Evolutionary conservation across 2,329 filamentous ascomycete species (phyloP).

Genomic region (Aaosphaeria pasadenensis): DNA sequence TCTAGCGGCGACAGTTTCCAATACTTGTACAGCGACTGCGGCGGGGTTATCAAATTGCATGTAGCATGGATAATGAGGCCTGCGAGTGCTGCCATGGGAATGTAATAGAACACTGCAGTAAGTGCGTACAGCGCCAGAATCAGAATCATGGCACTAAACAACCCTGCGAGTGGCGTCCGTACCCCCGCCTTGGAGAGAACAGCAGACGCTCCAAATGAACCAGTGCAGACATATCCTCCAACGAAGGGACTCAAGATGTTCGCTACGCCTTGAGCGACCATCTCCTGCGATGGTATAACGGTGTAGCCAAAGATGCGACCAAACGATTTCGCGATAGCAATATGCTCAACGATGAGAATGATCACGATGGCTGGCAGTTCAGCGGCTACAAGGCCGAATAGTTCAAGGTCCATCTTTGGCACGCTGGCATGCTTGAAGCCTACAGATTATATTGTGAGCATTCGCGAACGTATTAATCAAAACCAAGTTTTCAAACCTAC

Average conservation of each 20-base stretch:
- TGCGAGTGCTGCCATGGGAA: conserved; percentile 73
- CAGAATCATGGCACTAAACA: conserved; percentile 79
- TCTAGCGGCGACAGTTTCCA: conserved; percentile 88
- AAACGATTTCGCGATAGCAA: conserved; percentile 93
- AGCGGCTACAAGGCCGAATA: conserved; percentile 65
- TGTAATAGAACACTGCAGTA: conserved; percentile 85
- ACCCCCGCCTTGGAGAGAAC: conserved; percentile 95
- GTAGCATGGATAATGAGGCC: conserved; percentile 94
- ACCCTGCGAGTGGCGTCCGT: conserved; percentile 79
- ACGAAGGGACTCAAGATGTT: conserved; percentile 87
- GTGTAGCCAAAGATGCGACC: conserved; percentile 89
- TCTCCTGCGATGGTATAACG: conserved; percentile 88
- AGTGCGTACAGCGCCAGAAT: conserved; percentile 84
- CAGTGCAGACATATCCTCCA: conserved; percentile 84
- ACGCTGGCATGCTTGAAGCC: conserved; percentile 76
- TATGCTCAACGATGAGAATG: conserved; percentile 89
- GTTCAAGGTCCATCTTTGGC: conserved; percentile 61
- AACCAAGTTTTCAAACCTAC: conserved; percentile 29
- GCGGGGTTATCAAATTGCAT: conserved; percentile 81
- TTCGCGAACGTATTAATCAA: neutral
- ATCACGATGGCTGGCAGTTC: conserved; percentile 82
- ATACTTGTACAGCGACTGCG: conserved; percentile 86
- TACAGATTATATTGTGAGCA: conserved; percentile 13
- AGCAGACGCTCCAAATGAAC: conserved; percentile 89
- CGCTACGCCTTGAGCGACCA: conserved; percentile 85